These are phyloP conservation scores for Cordyceps tenuipes DNA, from an alignment of 2,329 filamentous ascomycete genomes.

Conservation along the genomic window DNA sequence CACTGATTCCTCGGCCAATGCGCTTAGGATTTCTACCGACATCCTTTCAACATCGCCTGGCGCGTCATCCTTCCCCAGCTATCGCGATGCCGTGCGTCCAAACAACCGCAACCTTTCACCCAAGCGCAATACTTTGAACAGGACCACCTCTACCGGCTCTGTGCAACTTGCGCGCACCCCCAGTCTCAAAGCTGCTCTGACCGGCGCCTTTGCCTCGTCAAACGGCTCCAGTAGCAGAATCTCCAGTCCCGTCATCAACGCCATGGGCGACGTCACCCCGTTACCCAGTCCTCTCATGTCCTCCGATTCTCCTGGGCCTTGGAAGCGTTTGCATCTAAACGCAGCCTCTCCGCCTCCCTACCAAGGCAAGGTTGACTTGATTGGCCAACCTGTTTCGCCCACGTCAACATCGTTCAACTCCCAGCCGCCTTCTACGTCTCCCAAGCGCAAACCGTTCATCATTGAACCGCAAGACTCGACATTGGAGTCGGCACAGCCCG, in stretches of 20 bases:
- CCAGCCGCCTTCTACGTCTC: conserved; percentile 25
- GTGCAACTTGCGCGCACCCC: conserved; percentile 51
- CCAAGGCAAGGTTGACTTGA: conserved; percentile 18
- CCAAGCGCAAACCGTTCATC: conserved; percentile 48
- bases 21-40: conserved; percentile 8
- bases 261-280: conserved; percentile 71
- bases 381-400: conserved; percentile 18
- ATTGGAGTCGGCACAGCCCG: not conserved
- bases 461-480: conserved; percentile 15
- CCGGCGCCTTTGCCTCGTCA: conserved; percentile 38
- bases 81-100: conserved; percentile 1
- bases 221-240: conserved; percentile 57
- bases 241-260: conserved; percentile 66
- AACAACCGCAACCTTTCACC: conserved; percentile 7
- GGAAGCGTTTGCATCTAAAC: conserved; percentile 46
- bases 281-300: conserved; percentile 66
- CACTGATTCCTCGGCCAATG: not conserved
- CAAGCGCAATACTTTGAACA: conserved; percentile 22
- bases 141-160: conserved; percentile 23
- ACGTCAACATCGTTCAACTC: conserved; percentile 34
- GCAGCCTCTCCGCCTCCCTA: conserved; percentile 33
- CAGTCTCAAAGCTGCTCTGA: conserved; percentile 50
- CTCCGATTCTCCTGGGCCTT: conserved; percentile 57
- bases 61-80: not conserved
- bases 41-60: not conserved